Evolutionary conservation across 2,329 filamentous ascomycete genomes (phyloP).

Genomic region (Fusarium agapanthi): DNA sequence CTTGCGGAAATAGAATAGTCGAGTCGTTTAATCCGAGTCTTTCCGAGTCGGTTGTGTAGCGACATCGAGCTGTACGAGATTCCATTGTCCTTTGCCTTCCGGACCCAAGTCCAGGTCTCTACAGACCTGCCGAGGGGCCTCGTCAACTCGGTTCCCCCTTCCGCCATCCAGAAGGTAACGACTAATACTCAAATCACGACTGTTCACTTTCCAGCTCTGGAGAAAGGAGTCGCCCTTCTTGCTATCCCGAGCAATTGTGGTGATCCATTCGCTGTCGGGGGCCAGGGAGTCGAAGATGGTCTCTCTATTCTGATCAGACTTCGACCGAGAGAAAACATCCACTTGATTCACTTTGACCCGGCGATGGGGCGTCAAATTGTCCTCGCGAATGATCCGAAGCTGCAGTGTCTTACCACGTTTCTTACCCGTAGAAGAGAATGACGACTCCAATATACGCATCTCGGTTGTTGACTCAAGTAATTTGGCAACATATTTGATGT

Average conservation of each 20-base stretch:
- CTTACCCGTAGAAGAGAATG: neutral
- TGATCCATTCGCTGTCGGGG: neutral
- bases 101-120: neutral
- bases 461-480: neutral
- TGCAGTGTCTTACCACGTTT: neutral
- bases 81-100: neutral
- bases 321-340: neutral
- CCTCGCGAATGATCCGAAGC: neutral
- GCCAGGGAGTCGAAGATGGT: neutral
- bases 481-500: neutral
- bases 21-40: neutral
- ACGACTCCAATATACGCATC: neutral
- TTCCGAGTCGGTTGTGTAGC: neutral
- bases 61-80: neutral
- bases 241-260: neutral
- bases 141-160: fast-evolving
- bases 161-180: neutral
- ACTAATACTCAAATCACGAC: neutral
- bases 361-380: fast-evolving
- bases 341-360: neutral
- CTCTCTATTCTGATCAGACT: neutral
- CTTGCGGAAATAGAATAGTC: neutral
- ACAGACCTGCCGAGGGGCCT: neutral
- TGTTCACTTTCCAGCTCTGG: neutral
- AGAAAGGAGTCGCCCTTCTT: neutral